Evolutionary conservation across 2,329 filamentous ascomycete species (phyloP), one percentile per base, ranked within the genome.

Genomic region (Magnaporthiopsis incrustans): DNA sequence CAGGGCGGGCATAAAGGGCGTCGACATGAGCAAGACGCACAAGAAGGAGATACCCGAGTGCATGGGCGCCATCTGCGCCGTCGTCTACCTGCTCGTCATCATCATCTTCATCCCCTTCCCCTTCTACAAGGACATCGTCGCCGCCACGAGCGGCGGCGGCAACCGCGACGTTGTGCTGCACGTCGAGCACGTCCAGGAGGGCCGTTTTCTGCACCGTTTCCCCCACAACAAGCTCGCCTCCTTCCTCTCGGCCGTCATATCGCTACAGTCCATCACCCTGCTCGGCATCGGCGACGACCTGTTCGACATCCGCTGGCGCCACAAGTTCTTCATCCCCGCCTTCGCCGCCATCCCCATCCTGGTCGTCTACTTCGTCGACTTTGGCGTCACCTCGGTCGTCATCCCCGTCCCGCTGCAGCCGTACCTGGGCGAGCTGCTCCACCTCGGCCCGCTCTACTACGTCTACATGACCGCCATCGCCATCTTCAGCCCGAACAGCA

Each of bases 401-500:
- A 88, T 99, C 10, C 95, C 95, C 7, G 85, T 92, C 35, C 89
- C 91, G 61, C 83, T 99, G 25, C 89, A 93, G 73, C 87, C 87
- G 22, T 96, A 95, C 72, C 81, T 97, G 11, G 93, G 93, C 66
- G 86, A 91, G 69, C 84, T 97, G 61, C 83, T 98, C 73, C 88
- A 98, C 74, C 85, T 98, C 10, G 89, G 89, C 38, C 77, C 85
- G 74, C 79, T 91, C 64, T 99, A 99, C 84, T 99, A 99, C 78
- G 79, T 89, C 72, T 99, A 98, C 82, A 99, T 99, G 95, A 91
- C 92, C 63, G 89, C 90, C 64, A 85, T 99, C 69, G 91, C 94
- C 73, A 99, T 99, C 76, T 99, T 99, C 80, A 96, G 92, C 70
- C 93, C 95, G 8, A 98, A 99, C 79, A 92, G 92, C 76, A 99